Base-by-base conservation (phyloP, 2,329 filamentous ascomycete species). In the Sclerotinia trifoliorum region DNA sequence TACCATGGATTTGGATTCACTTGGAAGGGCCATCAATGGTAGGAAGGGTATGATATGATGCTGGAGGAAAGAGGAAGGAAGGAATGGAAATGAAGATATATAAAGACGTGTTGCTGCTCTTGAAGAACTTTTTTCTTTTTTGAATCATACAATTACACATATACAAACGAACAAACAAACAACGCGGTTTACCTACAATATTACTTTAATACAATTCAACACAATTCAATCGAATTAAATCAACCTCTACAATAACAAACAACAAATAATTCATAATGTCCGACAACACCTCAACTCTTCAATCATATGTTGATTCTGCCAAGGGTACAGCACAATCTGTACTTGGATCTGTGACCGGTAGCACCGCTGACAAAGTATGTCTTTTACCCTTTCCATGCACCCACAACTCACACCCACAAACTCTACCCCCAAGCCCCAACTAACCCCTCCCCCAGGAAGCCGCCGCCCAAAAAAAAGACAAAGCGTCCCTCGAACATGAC, bases 251-350 rank as follows among this genome's bases (percentile, higher is more conserved):
- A 42, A 39, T 39, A 35, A 39, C 42, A 42, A 56, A 56, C 63
- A 57, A 19, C 21, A 54, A 64, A 42, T 5, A 39, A 63, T 69
- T 57, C 29, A 67, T 58, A 66, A 86, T 84, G 83, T 80, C 83
- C 76, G 80, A 83, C 81, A 83, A 83, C 77, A 77, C 78, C 46
- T 96, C 92, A 71, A 95, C 93, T 72, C 84, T 94, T 77, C 86
- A 94, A 84, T 90, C 91, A 68, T 89, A 89, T 81, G 77, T 92
- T 74, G 90, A 94, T 84, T 85, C 86, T 19, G 91, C 90, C 75
- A 84, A 88, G 49, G 92, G 91, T 73, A 83, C 88, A 66, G 86
- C 89, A 65, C 92, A 96, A 80, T 90, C 85, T 71, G 87, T 84
- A 62, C 74, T 95, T 62, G 92, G 92, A 72, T 85, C 82, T 70